Evolutionary conservation across 2,329 filamentous ascomycete genomes (phyloP), one percentile per base, ranked within the genome.

Genomic region (Fusarium annulatum): DNA sequence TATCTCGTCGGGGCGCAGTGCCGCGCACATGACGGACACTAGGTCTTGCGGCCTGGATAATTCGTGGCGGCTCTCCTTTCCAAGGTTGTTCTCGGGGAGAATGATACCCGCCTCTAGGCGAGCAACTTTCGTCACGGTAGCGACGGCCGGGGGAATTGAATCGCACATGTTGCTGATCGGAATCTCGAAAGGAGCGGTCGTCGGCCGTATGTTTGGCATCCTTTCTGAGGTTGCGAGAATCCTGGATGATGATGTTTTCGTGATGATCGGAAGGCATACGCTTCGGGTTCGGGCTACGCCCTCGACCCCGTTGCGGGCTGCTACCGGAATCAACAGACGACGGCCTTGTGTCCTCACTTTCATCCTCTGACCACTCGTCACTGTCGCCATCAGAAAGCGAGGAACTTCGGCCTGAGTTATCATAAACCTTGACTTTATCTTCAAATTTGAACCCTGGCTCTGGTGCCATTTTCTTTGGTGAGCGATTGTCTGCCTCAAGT

Each of bases 21-120:
- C 62, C 58, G 42, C 69, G 61, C 18, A 78, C 71, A 28, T 67
- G 67, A 4, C 76, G 76, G 36, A 73, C 56, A 26, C 58, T 43
- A 16, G 42, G n/a, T 53, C 59, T 45, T 51, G 51, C 41, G 36
- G 43, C 46, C 55, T 78, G 74, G 15, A 77, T 53, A 57, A 78
- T 73, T 10, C 71, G 74, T 36, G 74, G 74, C 33, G 61, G 49
- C 10, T 52, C 55, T 33, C 38, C 64, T 42, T 65, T 64, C n/a
- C 68, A 53, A 19, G 70, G 33, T 48, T 63, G 62, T 30, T 77
- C 71, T 18, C 38, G 60, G n/a, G 39, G 36, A 12, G 60, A 53
- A 39, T 52, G 45, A 33, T 51, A 41, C n/a, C 56, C 62, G n/a
- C 52, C 68, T 46, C 52, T 73, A 15, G 65, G 71, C 10, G 67